These are phyloP conservation scores for Talaromyces wortmannii DNA, from an alignment of 495 filamentous ascomycete genomes.

Conservation along the genomic window DNA sequence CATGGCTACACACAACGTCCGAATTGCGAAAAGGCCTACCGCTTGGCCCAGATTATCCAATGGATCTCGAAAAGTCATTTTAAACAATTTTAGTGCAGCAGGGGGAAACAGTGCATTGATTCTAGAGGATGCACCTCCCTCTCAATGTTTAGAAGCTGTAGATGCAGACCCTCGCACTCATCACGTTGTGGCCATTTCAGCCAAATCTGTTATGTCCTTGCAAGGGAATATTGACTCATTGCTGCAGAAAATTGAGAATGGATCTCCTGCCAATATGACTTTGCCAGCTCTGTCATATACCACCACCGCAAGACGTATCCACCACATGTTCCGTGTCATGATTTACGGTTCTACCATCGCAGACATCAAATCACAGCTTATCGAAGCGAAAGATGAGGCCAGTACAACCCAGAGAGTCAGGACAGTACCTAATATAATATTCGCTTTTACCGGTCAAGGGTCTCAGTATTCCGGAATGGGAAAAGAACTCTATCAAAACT, in stretches of 20 bases:
- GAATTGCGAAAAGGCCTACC: slow-evolving; percentile 13
- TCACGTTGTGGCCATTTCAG: slow-evolving; percentile 24
- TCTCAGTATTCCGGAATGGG: slow-evolving; percentile 50
- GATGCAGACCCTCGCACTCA: slow-evolving; percentile 7
- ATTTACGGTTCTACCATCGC: slow-evolving; percentile 38
- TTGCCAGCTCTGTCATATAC: slow-evolving; percentile 65
- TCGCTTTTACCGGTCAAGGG: slow-evolving; percentile 46
- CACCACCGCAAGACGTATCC: slow-evolving; percentile 71
- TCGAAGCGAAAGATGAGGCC: slow-evolving; percentile 10
- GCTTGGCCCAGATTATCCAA: slow-evolving; percentile 39
- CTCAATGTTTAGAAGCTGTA: background rate
- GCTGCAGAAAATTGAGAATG: slow-evolving; percentile 14
- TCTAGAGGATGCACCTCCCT: slow-evolving; percentile 39
- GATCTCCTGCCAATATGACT: slow-evolving; percentile 5
- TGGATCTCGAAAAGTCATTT: slow-evolving; percentile 54
- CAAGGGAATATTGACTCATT: slow-evolving; percentile 20
- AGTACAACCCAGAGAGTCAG: slow-evolving; percentile 15
- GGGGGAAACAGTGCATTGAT: slow-evolving; percentile 46
- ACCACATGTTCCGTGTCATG: slow-evolving; percentile 66
- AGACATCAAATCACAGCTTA: slow-evolving; percentile 16
- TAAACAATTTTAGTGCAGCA: slow-evolving; percentile 64
- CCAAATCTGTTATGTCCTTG: slow-evolving; percentile 19
- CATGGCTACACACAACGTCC: slow-evolving; percentile 47
- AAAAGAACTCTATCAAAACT: slow-evolving; percentile 53
- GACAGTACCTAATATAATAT: slow-evolving; percentile 36